Conservation (phyloP, 2,329 filamentous ascomycete genomes). For the Coniochaeta sp. region DNA sequence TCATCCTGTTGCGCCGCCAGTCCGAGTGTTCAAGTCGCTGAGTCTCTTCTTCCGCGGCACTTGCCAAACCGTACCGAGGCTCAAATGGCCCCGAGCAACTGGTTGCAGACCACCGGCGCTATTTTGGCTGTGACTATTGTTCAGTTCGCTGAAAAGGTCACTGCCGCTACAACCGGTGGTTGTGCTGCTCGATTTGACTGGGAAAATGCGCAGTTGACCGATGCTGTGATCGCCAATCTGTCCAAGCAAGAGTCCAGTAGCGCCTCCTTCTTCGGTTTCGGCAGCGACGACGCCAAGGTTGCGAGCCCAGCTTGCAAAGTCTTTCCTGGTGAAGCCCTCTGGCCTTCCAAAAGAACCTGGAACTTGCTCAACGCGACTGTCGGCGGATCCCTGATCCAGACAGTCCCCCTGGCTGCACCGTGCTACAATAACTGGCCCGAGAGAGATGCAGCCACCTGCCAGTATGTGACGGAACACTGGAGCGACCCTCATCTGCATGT, state of each 20-base stretch:
- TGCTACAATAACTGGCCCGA: slow-evolving; percentile 42
- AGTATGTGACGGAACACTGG: slow-evolving; percentile 26
- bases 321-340: slow-evolving; percentile 41
- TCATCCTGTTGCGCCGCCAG: background rate
- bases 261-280: background rate
- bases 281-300: background rate
- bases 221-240: slow-evolving; percentile 10
- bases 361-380: slow-evolving; percentile 41
- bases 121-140: background rate
- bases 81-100: background rate
- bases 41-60: background rate
- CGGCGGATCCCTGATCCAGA: slow-evolving; percentile 40
- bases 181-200: slow-evolving; percentile 11
- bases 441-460: slow-evolving; percentile 32
- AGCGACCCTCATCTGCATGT: slow-evolving; percentile 10
- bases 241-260: background rate
- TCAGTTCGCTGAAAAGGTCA: background rate
- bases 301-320: slow-evolving; percentile 10
- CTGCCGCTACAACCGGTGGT: background rate
- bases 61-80: background rate
- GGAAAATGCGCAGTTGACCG: slow-evolving; percentile 13
- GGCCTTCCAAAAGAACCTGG: slow-evolving; percentile 42
- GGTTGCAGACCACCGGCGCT: background rate
- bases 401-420: slow-evolving; percentile 40
- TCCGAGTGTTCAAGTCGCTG: background rate